phyloP scores from a whole-genome alignment of 2,329 filamentous ascomycete genomes.

The Ophiocordyceps camponoti-leonardi region DNA sequence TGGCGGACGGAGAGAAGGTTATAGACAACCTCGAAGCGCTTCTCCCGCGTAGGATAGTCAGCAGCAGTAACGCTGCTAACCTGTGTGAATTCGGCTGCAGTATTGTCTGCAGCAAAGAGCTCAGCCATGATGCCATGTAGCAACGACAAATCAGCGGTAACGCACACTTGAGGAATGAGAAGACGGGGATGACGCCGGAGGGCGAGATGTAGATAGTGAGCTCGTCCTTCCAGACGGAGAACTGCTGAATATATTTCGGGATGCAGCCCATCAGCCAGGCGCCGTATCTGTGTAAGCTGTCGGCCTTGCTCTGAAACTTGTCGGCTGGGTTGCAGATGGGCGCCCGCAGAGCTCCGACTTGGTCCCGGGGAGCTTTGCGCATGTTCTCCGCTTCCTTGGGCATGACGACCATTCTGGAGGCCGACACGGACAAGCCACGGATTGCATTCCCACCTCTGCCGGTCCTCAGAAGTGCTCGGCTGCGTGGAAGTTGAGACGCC shows the following conservation, averaged over 20 bases:
- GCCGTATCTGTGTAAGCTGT: constrained; percentile 83
- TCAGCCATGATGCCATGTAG: neutral
- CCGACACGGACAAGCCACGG: constrained; percentile 33
- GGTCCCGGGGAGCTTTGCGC: constrained; percentile 43
- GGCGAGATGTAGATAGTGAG: constrained; percentile 87
- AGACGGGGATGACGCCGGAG: constrained; percentile 73
- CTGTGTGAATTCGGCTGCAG: constrained; percentile 89
- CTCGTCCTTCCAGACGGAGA: constrained; percentile 99
- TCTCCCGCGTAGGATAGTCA: constrained; percentile 87
- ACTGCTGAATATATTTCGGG: constrained; percentile 97
- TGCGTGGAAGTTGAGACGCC: constrained; percentile 43
- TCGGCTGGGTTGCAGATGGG: constrained; percentile 83
- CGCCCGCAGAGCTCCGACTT: constrained; percentile 48
- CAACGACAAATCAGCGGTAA: constrained; percentile 1
- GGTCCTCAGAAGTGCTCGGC: constrained; percentile 38
- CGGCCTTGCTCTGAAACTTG: constrained; percentile 76
- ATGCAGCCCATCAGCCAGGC: constrained; percentile 92
- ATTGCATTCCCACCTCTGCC: constrained; percentile 23
- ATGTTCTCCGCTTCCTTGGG: constrained; percentile 49
- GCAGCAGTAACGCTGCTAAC: constrained; percentile 84
- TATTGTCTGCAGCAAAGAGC: constrained; percentile 50
- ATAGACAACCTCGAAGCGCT: constrained; percentile 97
- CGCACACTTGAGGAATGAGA: constrained; percentile 75
- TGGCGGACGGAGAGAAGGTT: constrained; percentile 90
- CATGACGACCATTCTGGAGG: constrained; percentile 32